phyloP scores from a whole-genome alignment of 495 filamentous ascomycete genomes.

The Pyrenopolyporus hunteri region DNA sequence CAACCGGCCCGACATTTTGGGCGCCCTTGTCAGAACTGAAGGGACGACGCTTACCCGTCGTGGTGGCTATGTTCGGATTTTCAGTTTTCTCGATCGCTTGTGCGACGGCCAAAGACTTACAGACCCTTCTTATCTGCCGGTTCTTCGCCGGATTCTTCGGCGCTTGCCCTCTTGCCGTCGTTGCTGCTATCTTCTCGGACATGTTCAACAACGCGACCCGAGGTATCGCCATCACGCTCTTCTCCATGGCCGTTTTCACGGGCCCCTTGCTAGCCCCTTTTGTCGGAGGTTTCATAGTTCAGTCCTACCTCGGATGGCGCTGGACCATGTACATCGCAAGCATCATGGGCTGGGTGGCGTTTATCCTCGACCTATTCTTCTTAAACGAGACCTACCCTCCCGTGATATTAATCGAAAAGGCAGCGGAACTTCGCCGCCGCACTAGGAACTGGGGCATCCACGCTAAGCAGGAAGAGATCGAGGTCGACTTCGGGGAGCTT shows the following conservation, averaged over 20 bases:
- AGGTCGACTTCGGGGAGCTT: slow-evolving; percentile 80
- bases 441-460: slow-evolving; percentile 95
- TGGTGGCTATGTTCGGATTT: slow-evolving; percentile 79
- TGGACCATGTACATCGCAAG: slow-evolving; percentile 79
- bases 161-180: slow-evolving; percentile 79
- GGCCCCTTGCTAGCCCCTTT: slow-evolving; percentile 84
- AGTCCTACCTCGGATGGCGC: slow-evolving; percentile 75
- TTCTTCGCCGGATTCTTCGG: slow-evolving; percentile 83
- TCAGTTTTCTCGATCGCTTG: slow-evolving; percentile 74
- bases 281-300: slow-evolving; percentile 81
- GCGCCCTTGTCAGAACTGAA: slow-evolving; percentile 80
- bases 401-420: slow-evolving; percentile 77
- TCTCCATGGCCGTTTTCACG: slow-evolving; percentile 82
- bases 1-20: slow-evolving; percentile 67
- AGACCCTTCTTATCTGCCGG: slow-evolving; percentile 80
- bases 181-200: slow-evolving; percentile 87
- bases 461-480: slow-evolving; percentile 91
- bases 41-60: slow-evolving; percentile 73
- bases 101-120: slow-evolving; percentile 77
- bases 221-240: slow-evolving; percentile 81
- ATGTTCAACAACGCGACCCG: slow-evolving; percentile 82
- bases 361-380: slow-evolving; percentile 72
- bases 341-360: slow-evolving; percentile 79
- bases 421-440: slow-evolving; percentile 74
- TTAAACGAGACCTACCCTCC: slow-evolving; percentile 86